A percentile compares a stretch with the other conserved stretches of the same genome.
phyloP scores from a whole-genome alignment of 139 green algal genomes.

The Auxenochlorella protothecoides region DNA sequence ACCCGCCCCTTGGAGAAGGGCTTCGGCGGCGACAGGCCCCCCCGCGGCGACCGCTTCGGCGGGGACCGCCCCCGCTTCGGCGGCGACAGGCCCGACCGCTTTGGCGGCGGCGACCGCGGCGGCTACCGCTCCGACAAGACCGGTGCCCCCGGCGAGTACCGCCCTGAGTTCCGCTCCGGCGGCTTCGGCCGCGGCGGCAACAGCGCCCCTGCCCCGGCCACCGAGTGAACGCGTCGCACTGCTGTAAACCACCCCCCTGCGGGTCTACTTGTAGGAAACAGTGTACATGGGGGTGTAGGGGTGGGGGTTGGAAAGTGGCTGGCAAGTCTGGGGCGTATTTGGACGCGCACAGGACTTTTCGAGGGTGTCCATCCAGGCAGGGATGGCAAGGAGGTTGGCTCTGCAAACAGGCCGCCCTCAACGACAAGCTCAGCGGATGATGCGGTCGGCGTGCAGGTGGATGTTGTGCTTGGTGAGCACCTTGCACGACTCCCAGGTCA shows the following conservation, averaged over 20 bases:
- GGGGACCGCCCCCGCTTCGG: constrained; percentile 25
- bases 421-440: constrained; percentile 11
- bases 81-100: constrained; percentile 17
- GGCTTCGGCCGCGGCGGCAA: constrained; percentile 33
- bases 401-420: background rate
- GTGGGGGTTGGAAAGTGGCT: too few relatives aligned
- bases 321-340: too few relatives aligned
- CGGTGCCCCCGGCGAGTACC: constrained; percentile 44
- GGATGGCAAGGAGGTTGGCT: background rate
- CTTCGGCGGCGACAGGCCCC: constrained; percentile 6
- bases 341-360: too few relatives aligned
- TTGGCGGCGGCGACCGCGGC: constrained; percentile 38
- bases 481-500: constrained; percentile 57
- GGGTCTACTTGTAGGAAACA: too few relatives aligned
- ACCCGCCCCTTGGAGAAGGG: constrained; percentile 54
- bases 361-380: too few relatives aligned
- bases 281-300: too few relatives aligned
- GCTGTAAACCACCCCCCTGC: too few relatives aligned
- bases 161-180: constrained; percentile 35
- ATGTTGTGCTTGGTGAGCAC: constrained; percentile 70
- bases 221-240: too few relatives aligned
- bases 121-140: constrained; percentile 38
- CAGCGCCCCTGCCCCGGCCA: too few relatives aligned
- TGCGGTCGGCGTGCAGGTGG: constrained; percentile 42
- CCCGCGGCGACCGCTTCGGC: constrained; percentile 21